Evolutionary conservation across 306 rosid species (phyloP), one percentile per base, ranked within the genome.

Genomic region (Quercus engelmannii): DNA sequence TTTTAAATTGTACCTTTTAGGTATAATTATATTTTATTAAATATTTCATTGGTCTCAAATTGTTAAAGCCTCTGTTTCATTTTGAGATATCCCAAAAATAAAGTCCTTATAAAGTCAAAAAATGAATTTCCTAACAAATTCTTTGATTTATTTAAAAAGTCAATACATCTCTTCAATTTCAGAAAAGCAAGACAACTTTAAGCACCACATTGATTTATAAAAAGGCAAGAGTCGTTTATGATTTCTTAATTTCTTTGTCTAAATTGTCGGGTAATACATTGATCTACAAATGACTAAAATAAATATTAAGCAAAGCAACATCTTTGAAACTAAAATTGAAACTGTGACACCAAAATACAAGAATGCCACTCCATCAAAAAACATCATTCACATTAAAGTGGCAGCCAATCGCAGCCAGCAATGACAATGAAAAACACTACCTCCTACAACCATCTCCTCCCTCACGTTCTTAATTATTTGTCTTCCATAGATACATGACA

Each of bases 371-470:
- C 71, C 64, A 72, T 49, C 15, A 55, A 78, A 82, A 76, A 79
- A 75, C 81, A 77, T 54, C 30, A 80, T 20, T 81, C 73, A 73
- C 73, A 69, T 73, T 68, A 87, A 87, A 81, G 79, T 54, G 78
- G 82, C 76, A 80, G 69, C 80, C 77, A 82, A 82, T 74, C 84
- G 54, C 64, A 21, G 52, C 83, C 79, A 71, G 75, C 74, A 80
- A 77, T 21, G 78, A 79, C 86, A 70, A 63, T 52, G 57, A 77
- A 28, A 84, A 68, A 12, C 18, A 56, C 80, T 80, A 83, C 76
- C 63, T 77, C 54, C 79, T 64, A 84, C 83, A 84, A 86, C 81
- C 76, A 73, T 68, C 73, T 52, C 81, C 82, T 52, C 69, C 80
- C 72, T 84, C 69, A 76, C 5, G 77, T 69, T 21, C 77, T 81